Evolutionary conservation across 495 filamentous ascomycete genomes (phyloP).

Genomic region (Aspergillus incahuasiensis): DNA sequence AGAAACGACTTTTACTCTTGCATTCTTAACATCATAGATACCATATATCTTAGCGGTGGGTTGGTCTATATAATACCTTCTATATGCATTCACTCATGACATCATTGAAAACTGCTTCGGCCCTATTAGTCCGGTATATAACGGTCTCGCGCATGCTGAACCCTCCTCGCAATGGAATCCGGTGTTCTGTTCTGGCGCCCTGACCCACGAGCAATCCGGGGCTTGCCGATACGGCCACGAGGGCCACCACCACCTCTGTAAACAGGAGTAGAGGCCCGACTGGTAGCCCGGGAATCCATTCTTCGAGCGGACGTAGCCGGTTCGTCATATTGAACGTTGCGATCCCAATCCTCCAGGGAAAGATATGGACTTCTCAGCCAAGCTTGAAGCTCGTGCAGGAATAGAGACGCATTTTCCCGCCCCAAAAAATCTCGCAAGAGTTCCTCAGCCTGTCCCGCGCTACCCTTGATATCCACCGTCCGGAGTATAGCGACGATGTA

Average conservation of each 20-base stretch:
- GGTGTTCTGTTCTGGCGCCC: constrained; percentile 14
- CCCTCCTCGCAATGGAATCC: constrained; percentile 22
- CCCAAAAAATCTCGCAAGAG: constrained; percentile 85
- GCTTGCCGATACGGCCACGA: constrained; percentile 28
- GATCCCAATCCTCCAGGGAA: constrained; percentile 71
- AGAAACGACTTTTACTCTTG: constrained; percentile 25
- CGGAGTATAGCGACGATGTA: constrained; percentile 87
- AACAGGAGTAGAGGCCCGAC: constrained; percentile 24
- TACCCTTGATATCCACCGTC: constrained; percentile 83
- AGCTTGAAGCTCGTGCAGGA: constrained; percentile 76
- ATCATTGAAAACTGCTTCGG: neutral
- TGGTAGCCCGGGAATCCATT: neutral
- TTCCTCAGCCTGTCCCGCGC: constrained; percentile 79
- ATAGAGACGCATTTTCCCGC: constrained; percentile 68
- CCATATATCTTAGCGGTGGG: constrained; percentile 21
- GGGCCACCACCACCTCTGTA: constrained; percentile 16
- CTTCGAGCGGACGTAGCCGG: constrained; percentile 12
- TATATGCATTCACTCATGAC: constrained; percentile 8
- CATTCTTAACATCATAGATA: constrained; percentile 16
- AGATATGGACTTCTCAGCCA: constrained; percentile 78
- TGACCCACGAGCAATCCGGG: constrained; percentile 7
- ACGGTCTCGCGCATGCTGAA: constrained; percentile 31
- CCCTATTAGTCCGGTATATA: constrained; percentile 36
- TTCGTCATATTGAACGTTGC: constrained; percentile 66
- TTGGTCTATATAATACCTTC: constrained; percentile 11